Evolutionary conservation across 768 basidiomycete genomes (phyloP).

Genomic region (Pisolithus marmoratus): DNA sequence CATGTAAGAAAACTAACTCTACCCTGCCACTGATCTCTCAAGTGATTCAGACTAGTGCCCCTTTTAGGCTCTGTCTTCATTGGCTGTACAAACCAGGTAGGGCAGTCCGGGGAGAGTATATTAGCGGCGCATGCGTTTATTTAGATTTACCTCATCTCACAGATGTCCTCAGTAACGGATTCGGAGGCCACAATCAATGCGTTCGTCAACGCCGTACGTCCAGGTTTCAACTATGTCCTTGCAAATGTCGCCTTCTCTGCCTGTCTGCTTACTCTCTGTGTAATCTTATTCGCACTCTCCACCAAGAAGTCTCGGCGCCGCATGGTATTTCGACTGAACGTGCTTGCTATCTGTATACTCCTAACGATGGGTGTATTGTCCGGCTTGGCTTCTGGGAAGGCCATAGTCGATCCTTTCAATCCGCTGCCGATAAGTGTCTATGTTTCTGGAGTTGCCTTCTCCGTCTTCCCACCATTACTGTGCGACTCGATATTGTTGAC

Average conservation of each 20-base stretch:
- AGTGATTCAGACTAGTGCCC: no score
- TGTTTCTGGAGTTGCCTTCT: constrained; percentile 17
- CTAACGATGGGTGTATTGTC: constrained; percentile 25
- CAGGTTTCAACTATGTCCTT: constrained; percentile 16
- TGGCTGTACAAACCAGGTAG: no score
- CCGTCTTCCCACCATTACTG: constrained; percentile 25
- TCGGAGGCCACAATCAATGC: not conserved
- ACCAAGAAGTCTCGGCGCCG: no score
- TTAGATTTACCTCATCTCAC: no score
- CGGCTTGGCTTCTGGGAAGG: not conserved
- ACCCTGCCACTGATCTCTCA: no score
- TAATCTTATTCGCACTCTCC: no score
- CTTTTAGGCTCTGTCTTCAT: no score
- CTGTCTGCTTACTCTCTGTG: constrained; percentile 28
- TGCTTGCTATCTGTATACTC: constrained; percentile 17
- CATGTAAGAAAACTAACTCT: no score
- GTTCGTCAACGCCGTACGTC: constrained; percentile 14
- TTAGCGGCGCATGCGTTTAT: not conserved
- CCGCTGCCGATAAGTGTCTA: constrained; percentile 12
- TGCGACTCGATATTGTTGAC: no score
- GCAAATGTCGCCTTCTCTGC: constrained; percentile 24
- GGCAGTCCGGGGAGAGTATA: not conserved
- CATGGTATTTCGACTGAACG: no score
- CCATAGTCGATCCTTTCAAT: constrained; percentile 12
- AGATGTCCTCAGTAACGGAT: not conserved